Evolutionary conservation across 2,329 filamentous ascomycete genomes (phyloP), one percentile per base, ranked within the genome.

Genomic region (Raffaelea arxii): DNA sequence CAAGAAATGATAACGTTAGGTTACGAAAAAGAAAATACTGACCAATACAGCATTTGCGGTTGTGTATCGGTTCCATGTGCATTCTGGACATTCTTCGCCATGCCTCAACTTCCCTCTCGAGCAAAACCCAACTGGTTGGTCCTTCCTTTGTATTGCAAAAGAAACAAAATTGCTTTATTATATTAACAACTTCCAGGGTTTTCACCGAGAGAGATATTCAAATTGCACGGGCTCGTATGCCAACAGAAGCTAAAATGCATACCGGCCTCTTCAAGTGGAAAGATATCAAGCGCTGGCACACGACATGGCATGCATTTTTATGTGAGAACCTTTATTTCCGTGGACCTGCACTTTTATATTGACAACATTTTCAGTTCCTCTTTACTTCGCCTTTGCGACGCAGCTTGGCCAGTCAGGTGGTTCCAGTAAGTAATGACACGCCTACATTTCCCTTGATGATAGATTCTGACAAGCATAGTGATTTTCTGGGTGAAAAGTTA

Each of bases 401-500:
- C 53, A 59, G 38, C 38, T 53, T 4, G 52, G 55, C 38, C 56
- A 58, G 50, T 48, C 54, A 0, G 54, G 54, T 19, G 52, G 47
- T 23, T 58, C 56, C 1, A 57, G 56, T 57, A 52, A 38, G 55
- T 49, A 12, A 6, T 16, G 14, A 4, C 25, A 3, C n/a, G 11
- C 4, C 21, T 25, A n/a, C 12, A 6, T 14, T 6, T 18, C 12
- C 25, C 1, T 19, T 10, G 3, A 25, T 16, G 1, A 16, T 30
- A 11, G 27, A 11, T 22, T 19, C 10, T 37, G 2, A 9, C 24
- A 9, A 11, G 16, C 12, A 44, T 12, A 56, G 55, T 57, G 56
- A 58, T 58, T 9, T 58, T 56, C 43, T 58, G 54, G 55, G 53
- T 58, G 22, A 58, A 58, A 39, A 57, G 54, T 27, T 57, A 57